These are phyloP conservation scores for Pontederia crassipes DNA, from an alignment of 176 grass and related monocot genomes.

Conservation along the genomic window DNA sequence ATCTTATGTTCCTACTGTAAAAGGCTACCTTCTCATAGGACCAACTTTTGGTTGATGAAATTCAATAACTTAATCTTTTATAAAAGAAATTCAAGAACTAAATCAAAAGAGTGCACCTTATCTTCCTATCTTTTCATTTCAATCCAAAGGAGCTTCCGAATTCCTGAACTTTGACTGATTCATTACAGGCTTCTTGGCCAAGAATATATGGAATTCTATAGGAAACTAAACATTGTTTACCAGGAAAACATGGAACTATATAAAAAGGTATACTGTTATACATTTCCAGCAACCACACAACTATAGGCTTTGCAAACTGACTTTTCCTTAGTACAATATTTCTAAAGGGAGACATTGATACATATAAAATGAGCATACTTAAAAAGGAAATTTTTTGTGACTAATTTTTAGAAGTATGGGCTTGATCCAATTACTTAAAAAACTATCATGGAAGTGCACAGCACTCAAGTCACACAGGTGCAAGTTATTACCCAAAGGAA, in stretches of 20 bases:
- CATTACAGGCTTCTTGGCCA: slow-evolving; percentile 2
- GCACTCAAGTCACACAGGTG: too few species aligned
- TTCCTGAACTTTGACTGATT: neutral
- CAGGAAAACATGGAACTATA: slow-evolving; percentile 17
- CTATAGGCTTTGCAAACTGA: too few species aligned
- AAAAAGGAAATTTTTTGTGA: too few species aligned
- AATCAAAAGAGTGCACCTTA: neutral
- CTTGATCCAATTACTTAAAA: too few species aligned
- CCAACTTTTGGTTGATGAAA: slow-evolving; percentile 41
- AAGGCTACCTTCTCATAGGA: slow-evolving; percentile 30
- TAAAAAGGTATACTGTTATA: neutral
- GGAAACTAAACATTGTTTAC: slow-evolving; percentile 4
- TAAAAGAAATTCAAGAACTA: slow-evolving; percentile 24
- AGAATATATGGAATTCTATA: slow-evolving; percentile 9
- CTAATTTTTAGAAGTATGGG: too few species aligned
- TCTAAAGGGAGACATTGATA: too few species aligned
- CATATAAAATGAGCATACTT: too few species aligned
- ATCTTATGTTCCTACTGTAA: slow-evolving; percentile 13
- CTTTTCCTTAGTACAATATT: too few species aligned
- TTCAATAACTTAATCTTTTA: slow-evolving; percentile 31
- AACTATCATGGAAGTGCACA: too few species aligned
- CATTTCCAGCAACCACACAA: neutral
- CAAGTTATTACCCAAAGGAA: too few species aligned
- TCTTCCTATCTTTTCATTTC: neutral
- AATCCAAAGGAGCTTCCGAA: neutral